phyloP scores from a whole-genome alignment of 1,284 basidiomycete species.

The Trichosporon inkin region DNA sequence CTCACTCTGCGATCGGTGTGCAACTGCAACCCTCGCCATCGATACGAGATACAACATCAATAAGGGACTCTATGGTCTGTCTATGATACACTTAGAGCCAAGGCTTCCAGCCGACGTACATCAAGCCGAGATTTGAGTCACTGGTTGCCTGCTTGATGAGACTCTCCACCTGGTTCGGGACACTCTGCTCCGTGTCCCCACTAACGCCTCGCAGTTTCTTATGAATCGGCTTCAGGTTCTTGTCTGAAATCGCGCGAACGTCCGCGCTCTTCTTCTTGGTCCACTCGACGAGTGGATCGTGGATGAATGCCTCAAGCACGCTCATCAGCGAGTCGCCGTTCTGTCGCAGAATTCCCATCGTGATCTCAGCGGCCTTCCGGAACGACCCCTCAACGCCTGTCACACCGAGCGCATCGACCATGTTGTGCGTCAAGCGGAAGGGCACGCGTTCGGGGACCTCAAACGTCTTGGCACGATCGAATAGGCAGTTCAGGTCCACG shows the following conservation, averaged over 20 bases:
- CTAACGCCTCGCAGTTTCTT: slow-evolving; percentile 74
- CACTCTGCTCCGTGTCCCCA: slow-evolving; percentile 56
- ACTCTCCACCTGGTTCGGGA: slow-evolving; percentile 80
- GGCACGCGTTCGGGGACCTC: slow-evolving; percentile 91
- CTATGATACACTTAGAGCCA: slow-evolving; percentile 56
- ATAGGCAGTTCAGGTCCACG: slow-evolving; percentile 97
- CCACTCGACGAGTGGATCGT: slow-evolving; percentile 97
- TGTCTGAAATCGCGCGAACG: slow-evolving; percentile 63
- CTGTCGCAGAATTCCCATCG: slow-evolving; percentile 77
- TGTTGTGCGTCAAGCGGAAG: slow-evolving; percentile 91
- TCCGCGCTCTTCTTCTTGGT: slow-evolving; percentile 56
- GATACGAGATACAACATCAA: slow-evolving; percentile 2
- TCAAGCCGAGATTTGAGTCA: slow-evolving; percentile 59
- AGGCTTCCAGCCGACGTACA: slow-evolving; percentile 71
- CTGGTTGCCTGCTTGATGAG: slow-evolving; percentile 83
- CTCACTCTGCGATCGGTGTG: background rate
- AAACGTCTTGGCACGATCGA: slow-evolving; percentile 88
- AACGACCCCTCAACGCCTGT: slow-evolving; percentile 93
- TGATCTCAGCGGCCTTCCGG: slow-evolving; percentile 87
- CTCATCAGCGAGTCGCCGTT: slow-evolving; percentile 95
- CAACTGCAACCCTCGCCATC: background rate
- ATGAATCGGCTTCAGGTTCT: slow-evolving; percentile 71
- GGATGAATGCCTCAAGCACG: slow-evolving; percentile 94
- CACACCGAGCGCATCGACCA: slow-evolving; percentile 88
- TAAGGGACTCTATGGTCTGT: background rate